Evolutionary conservation across 2,329 filamentous ascomycete genomes (phyloP), one percentile per base, ranked within the genome.

Genomic region (Claviceps pazoutovae): DNA sequence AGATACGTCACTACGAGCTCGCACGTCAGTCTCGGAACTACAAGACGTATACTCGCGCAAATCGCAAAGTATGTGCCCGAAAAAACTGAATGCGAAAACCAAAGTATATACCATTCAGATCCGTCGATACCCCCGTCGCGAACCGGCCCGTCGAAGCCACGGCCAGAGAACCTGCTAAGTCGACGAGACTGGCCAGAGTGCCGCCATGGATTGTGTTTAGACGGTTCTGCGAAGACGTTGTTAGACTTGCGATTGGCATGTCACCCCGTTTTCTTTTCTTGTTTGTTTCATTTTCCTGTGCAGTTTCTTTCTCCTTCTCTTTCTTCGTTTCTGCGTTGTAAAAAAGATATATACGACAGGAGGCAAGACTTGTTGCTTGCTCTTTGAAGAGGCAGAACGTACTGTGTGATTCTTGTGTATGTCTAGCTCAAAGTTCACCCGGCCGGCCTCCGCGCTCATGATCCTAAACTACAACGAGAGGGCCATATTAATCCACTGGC

Each of bases 391-490:
- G 4, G 2, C 13, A 21, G 8, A 8, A 58, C 74, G 54, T 62
- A 88, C 85, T 1, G 85, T 89, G 60, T 90, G 86, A 55, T 88
- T 76, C 56, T 84, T 82, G 50, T 82, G 70, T 55, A 91, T 86
- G 56, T 85, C 77, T 9, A 91, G 70, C 62, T 89, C 85, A 63
- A 91, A 89, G 55, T 86, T 77, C 21, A 91, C 86, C 51, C 73
- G 75, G 38, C 86, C 86, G 0, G 79, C 74, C 5, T 73, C 65
- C 2, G 84, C 86, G 54, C 75, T 73, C 11, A 79, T 79, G 42
- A 90, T 71, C 42, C 82, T 78, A 55, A 91, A 75, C 83, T 89
- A 49, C 42, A 11, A 44, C 42, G 21, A 13, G 42, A 23, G 21
- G 6, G 14, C 30, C 30, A 34, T 34, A 4, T 44, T 26, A 44